Evolutionary conservation across 2,329 filamentous ascomycete genomes (phyloP).

Genomic region (Paecilomyces variotii): DNA sequence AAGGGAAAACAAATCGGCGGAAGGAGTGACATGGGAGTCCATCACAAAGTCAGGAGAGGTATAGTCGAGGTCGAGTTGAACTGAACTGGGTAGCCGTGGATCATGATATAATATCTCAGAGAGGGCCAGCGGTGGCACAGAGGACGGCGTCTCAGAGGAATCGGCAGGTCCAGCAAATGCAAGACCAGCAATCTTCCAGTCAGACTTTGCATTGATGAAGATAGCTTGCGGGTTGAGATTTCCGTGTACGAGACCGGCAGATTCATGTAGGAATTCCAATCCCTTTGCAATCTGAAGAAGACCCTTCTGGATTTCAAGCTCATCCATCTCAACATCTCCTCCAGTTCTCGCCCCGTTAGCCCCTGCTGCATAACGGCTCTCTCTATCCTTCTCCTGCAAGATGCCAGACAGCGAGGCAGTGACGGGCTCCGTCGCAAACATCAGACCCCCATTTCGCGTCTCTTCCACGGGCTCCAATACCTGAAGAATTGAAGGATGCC

Average conservation of each 20-base stretch:
- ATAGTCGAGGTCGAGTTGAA: slow-evolving; percentile 89
- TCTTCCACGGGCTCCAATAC: slow-evolving; percentile 93
- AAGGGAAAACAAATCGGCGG: slow-evolving; percentile 89
- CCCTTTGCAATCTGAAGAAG: slow-evolving; percentile 88
- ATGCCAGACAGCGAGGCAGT: slow-evolving; percentile 79
- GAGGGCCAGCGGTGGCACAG: slow-evolving; percentile 70
- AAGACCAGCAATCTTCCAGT: slow-evolving; percentile 98
- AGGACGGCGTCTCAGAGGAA: slow-evolving; percentile 63
- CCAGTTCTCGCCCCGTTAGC: slow-evolving; percentile 64
- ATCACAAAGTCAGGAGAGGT: slow-evolving; percentile 91
- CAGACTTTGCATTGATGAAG: slow-evolving; percentile 91
- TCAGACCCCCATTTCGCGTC: slow-evolving; percentile 78
- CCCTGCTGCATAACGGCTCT: slow-evolving; percentile 62
- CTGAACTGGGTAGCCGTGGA: slow-evolving; percentile 67
- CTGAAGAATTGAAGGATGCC: slow-evolving; percentile 88
- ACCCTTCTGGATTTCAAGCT: slow-evolving; percentile 95
- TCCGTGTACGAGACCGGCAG: slow-evolving; percentile 84
- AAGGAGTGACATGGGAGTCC: slow-evolving; percentile 75
- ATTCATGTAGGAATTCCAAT: slow-evolving; percentile 90
- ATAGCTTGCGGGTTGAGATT: slow-evolving; percentile 92
- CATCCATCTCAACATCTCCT: slow-evolving; percentile 86
- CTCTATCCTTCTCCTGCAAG: slow-evolving; percentile 80
- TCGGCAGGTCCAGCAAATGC: slow-evolving; percentile 79
- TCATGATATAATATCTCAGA: slow-evolving; percentile 81
- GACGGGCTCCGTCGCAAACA: slow-evolving; percentile 91